Percentiles rank a stretch among this genome's conserved stretches.
phyloP scores from a whole-genome alignment of 257 asterid species.

The Nicotiana paniculata region DNA sequence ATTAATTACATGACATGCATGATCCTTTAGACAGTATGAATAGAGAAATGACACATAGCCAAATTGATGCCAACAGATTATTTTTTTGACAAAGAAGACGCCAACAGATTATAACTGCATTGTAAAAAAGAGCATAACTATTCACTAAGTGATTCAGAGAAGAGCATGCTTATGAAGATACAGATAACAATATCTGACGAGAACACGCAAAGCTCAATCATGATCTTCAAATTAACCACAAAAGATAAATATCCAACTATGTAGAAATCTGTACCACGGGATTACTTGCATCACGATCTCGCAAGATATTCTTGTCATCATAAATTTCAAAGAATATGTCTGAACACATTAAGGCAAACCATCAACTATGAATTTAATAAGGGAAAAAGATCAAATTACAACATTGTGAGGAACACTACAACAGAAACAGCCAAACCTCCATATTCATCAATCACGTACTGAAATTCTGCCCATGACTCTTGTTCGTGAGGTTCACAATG shows the following conservation, averaged over 20 bases:
- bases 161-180: background rate
- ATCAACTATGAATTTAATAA: slow-evolving; percentile 1
- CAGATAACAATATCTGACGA: background rate
- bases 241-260: slow-evolving; percentile 6
- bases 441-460: slow-evolving; percentile 55
- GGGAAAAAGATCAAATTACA: slow-evolving; percentile 3
- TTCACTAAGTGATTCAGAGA: background rate
- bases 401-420: background rate
- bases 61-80: background rate
- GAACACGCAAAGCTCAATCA: background rate
- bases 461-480: slow-evolving; percentile 68
- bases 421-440: slow-evolving; percentile 47
- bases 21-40: background rate
- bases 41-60: background rate
- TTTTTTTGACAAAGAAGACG: background rate
- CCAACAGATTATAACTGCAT: background rate
- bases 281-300: slow-evolving; percentile 59
- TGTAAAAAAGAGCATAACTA: background rate
- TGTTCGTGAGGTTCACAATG: slow-evolving; percentile 76
- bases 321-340: slow-evolving; percentile 65
- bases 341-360: slow-evolving; percentile 23
- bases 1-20: background rate
- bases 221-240: background rate
- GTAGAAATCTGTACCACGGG: slow-evolving; percentile 61
- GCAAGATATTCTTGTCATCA: slow-evolving; percentile 58